phyloP scores from a whole-genome alignment of 345 rosid species.

The Eucalyptus curtisii region DNA sequence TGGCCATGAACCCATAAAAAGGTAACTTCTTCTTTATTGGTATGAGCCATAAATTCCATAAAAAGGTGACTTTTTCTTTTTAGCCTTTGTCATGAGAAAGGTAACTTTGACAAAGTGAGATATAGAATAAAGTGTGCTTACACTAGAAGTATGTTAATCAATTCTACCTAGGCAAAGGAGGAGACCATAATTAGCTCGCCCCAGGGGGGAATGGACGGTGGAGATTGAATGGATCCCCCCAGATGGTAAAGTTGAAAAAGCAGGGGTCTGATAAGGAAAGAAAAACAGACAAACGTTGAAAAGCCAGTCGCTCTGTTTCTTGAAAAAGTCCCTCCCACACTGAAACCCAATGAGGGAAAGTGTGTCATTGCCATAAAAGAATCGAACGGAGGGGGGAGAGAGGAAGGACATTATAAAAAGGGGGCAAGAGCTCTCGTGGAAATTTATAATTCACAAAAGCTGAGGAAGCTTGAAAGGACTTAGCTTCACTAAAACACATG shows the following conservation, averaged over 20 bases:
- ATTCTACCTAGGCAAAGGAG: not conserved
- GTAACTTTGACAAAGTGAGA: not conserved
- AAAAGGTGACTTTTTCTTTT: not conserved
- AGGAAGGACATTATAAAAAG: not conserved
- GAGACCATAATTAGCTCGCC: not conserved
- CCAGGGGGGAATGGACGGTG: not conserved
- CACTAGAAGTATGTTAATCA: not conserved
- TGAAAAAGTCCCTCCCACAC: not conserved
- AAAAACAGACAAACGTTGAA: not conserved
- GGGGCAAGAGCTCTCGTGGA: not conserved
- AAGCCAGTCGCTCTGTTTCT: not conserved
- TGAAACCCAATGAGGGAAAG: not conserved
- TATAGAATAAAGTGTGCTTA: not conserved
- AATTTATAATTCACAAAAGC: not conserved
- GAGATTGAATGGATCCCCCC: not conserved
- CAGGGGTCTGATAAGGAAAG: not conserved
- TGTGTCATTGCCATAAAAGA: not conserved
- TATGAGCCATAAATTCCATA: not conserved
- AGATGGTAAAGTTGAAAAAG: not conserved
- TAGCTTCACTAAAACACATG: not conserved
- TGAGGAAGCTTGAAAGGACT: not conserved
- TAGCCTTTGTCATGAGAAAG: not conserved
- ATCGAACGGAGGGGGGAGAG: not conserved
- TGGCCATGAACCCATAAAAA: not conserved
- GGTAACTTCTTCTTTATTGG: not conserved